phyloP scores from a whole-genome alignment of 2,329 filamentous ascomycete species.

The Tolypocladium pustulatum region DNA sequence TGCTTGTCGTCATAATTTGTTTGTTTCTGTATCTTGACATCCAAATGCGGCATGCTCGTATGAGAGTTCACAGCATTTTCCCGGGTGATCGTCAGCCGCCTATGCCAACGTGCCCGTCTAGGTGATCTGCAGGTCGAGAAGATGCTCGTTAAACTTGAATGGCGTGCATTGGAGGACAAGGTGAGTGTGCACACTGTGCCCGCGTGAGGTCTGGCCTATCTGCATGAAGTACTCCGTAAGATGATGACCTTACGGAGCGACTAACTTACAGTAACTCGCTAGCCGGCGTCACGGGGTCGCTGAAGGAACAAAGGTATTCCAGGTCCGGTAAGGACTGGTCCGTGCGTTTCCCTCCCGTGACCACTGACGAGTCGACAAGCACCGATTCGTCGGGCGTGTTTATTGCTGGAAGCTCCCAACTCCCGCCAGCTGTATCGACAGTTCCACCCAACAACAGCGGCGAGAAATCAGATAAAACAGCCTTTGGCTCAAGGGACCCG shows the following conservation, averaged over 20 bases:
- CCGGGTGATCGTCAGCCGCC: background rate
- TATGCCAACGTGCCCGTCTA: too few relatives aligned
- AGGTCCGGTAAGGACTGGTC: background rate
- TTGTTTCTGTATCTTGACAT: background rate
- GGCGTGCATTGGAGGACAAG: too few relatives aligned
- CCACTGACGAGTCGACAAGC: background rate
- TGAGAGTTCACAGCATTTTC: background rate
- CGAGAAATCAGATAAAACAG: background rate
- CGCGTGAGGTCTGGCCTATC: background rate
- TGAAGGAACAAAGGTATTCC: background rate
- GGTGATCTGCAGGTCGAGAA: too few relatives aligned
- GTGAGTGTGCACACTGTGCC: background rate
- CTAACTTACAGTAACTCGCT: too few relatives aligned
- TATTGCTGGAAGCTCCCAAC: background rate
- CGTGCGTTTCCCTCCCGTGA: background rate
- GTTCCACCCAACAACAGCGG: background rate
- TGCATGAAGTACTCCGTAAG: background rate
- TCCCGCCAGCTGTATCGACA: background rate
- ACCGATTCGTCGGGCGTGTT: background rate
- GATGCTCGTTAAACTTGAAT: too few relatives aligned
- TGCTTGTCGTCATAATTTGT: background rate
- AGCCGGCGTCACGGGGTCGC: background rate
- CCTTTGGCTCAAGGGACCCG: background rate
- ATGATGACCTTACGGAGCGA: background rate
- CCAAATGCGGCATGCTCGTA: background rate